Conservation (phyloP, 805 yeast genomes). For the Yarrowia alimentaria region DNA sequence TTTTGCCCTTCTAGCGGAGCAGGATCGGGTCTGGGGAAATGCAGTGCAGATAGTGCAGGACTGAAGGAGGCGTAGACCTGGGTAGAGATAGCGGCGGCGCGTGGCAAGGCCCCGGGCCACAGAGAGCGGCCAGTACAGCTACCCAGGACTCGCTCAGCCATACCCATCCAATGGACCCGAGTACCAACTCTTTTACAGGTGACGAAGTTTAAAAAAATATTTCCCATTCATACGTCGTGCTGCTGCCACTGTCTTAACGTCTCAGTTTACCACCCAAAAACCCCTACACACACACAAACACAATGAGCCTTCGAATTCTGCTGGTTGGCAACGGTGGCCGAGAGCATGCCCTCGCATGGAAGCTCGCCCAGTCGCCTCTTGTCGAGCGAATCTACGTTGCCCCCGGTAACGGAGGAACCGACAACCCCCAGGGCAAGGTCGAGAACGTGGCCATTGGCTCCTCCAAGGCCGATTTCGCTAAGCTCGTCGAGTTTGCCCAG, state of each 20-base stretch:
- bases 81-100: too few relatives aligned
- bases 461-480: conserved; percentile 62
- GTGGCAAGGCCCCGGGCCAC: too few relatives aligned
- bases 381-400: conserved; percentile 81
- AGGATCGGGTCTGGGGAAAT: too few relatives aligned
- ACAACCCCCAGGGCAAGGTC: conserved; percentile 52
- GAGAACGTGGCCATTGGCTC: conserved; percentile 69
- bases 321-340: conserved; percentile 98
- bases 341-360: conserved; percentile 96
- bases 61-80: too few relatives aligned
- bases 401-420: conserved; percentile 96
- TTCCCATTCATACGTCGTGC: too few relatives aligned
- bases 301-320: conserved; percentile 55
- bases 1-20: too few relatives aligned
- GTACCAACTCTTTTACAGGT: not conserved
- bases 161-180: conserved; percentile 5
- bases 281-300: conserved; percentile 9
- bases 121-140: not conserved
- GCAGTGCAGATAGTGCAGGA: too few relatives aligned
- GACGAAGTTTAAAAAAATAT: conserved; percentile 21
- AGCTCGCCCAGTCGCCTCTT: conserved; percentile 70
- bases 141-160: not conserved
- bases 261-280: not conserved
- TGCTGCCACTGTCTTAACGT: not conserved
- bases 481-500: conserved; percentile 70